Evolutionary conservation across 176 grass and related monocot species (phyloP).

Genomic region (Saccharum officinarum): DNA sequence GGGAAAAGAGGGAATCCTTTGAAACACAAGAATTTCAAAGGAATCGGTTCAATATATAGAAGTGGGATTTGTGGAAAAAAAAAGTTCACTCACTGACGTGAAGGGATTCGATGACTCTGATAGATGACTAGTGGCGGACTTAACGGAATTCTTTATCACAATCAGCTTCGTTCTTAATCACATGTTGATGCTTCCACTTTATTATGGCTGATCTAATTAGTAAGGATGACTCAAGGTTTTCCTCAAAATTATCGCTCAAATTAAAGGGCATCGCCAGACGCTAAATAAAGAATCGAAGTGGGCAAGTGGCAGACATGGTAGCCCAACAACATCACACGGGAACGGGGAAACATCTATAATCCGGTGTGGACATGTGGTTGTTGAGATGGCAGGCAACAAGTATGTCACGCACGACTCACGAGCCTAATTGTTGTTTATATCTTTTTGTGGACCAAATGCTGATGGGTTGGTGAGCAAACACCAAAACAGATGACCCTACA

Average conservation of each 20-base stretch:
- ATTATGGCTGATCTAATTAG: not conserved
- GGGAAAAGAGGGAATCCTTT: not conserved
- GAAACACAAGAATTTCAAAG: not conserved
- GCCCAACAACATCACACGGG: slow-evolving; percentile 14
- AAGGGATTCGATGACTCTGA: not conserved
- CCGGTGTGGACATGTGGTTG: not conserved
- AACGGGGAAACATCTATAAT: not conserved
- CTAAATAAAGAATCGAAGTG: not conserved
- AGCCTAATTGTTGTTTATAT: not conserved
- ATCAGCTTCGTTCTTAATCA: not conserved
- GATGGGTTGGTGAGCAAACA: slow-evolving; percentile 22
- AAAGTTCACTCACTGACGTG: not conserved
- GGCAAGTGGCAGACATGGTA: slow-evolving; percentile 9
- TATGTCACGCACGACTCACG: not conserved
- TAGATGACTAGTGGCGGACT: not conserved
- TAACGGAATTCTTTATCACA: not conserved
- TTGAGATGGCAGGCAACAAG: not conserved
- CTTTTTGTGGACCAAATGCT: not conserved
- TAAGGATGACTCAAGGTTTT: not conserved
- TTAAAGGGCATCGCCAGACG: not conserved
- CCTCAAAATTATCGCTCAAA: not conserved
- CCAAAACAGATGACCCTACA: slow-evolving; percentile 1
- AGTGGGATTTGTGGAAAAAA: too few species aligned
- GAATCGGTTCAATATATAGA: not conserved
- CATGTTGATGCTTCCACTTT: not conserved